Base-by-base conservation (phyloP, 495 filamentous ascomycete genomes). In the Rostrohypoxylon terebratum region DNA sequence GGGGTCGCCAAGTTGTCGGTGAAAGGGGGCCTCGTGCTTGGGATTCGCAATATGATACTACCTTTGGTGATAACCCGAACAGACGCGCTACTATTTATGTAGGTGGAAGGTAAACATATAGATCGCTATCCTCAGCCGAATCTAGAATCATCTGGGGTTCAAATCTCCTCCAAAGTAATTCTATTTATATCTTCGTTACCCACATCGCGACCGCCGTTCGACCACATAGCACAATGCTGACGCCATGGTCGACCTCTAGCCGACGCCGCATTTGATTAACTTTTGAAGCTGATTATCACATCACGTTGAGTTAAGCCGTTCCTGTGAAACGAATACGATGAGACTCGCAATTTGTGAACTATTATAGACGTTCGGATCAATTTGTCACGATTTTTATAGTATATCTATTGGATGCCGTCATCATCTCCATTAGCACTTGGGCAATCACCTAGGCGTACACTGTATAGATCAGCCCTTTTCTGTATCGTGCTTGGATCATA, bases 151-250 rank as follows among this genome's bases (percentile, higher is more conserved):
- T 21, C 40, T 36, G 38, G 38, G 31, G 33, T 4, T 59, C 36
- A 44, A 28, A 14, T 59, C 11, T 21, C n/a, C 28, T 23, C 23
- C 21, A 45, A 7, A 59, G 16, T 28, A n/a, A 28, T 21, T 0
- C 59, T 48, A 48, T 48, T 62, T 53, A 40, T 51, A 59, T 59
- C 55, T 42, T n/a, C 36, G 2, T 34, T 34, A 61, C 48, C 60
- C 60, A 53, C 33, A 20, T 31, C 54, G 28, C 53, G 11, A 36
- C n/a, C n/a, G n/a, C n/a, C n/a, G n/a, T n/a, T n/a, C n/a, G n/a
- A n/a, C 36, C 33, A 16, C 31, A 44, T 59, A 18, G 25, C 31
- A 59, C 53, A 34, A 28, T 59, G 63, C 63, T 66, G 63, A 66
- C 63, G 63, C 63, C 63, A 66, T 38, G 40, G 1, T 14, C n/a